Base-by-base conservation (phyloP, 768 basidiomycete species). In the Exsudoporus frostii region DNA sequence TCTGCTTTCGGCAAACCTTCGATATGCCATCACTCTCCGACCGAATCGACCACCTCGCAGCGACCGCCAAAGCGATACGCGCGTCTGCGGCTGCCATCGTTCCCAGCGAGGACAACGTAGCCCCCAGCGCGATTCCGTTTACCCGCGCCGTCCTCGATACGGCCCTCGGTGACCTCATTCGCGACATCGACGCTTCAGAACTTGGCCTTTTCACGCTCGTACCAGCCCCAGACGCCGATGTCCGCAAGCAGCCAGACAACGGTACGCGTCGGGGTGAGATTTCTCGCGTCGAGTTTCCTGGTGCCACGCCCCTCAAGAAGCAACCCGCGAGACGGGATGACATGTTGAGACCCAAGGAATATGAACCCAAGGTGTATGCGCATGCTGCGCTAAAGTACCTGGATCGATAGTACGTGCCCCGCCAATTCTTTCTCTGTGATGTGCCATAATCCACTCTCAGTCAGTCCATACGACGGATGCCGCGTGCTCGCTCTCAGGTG, bases 101-200 rank as follows among this genome's bases (percentile, higher is more conserved):
- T 7, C 56, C 62, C 45, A 46, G 54, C 49, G 55, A 64, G 4
- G 51, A 71, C 43, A 60, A 58, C 25, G 33, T 22, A 4, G 27
- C 45, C 6, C 54, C 62, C 3, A 24, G 40, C 17, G 49, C 53
- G 4, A 57, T 57, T 11, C 68, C 80, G 2, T 91, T 90, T 64
- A 81, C 86, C 6, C 72, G 66, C 48, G 87, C 90, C 4, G 79
- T 90, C 9, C 81, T 92, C 24, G 58, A 76, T 19, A 76, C 82
- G 0, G 70, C 78, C 46, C 78, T 91, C 9, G 84, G 84, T 39
- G 85, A 90, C 62, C 81, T 91, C 55, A 88, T 90, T 55, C 87
- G 90, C 62, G 90, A 91, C 61, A 76, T 85, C 55, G 88, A 91
- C 58, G 75, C 84, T 9, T 82, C 88, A 6, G 90, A 92, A 63